These are phyloP conservation scores for Didymellaceae sp. DNA, from an alignment of 2,329 filamentous ascomycete genomes.

Conservation along the genomic window DNA sequence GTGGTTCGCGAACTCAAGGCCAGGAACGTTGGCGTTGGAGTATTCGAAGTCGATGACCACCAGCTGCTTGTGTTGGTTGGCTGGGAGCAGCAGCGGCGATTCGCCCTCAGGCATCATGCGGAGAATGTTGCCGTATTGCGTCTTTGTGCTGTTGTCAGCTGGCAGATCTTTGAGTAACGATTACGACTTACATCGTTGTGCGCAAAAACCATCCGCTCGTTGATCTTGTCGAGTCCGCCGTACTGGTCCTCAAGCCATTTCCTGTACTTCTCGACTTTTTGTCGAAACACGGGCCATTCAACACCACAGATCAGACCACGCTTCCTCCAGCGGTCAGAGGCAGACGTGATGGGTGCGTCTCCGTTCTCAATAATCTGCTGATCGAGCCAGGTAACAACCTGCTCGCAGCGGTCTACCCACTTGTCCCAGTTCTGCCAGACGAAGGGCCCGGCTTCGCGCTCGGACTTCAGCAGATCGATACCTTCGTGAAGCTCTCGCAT, in stretches of 20 bases:
- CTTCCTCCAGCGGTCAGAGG: conserved; percentile 66
- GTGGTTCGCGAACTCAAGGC: conserved; percentile 95
- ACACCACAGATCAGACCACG: conserved; percentile 82
- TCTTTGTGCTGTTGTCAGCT: conserved; percentile 60
- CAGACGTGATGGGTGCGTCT: conserved; percentile 44
- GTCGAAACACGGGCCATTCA: conserved; percentile 79
- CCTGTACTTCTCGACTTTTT: conserved; percentile 78
- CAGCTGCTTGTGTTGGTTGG: conserved; percentile 94
- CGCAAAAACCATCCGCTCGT: conserved; percentile 84
- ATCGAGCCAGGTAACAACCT: conserved; percentile 65
- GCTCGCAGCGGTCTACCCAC: conserved; percentile 75
- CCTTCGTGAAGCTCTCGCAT: conserved; percentile 97
- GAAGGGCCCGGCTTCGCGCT: conserved; percentile 78
- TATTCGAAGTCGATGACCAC: conserved; percentile 99
- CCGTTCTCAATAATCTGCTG: conserved; percentile 60
- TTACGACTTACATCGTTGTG: conserved; percentile 83
- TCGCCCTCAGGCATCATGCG: conserved; percentile 73
- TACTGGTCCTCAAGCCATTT: conserved; percentile 75
- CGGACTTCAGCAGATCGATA: conserved; percentile 80
- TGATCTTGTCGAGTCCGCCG: conserved; percentile 70
- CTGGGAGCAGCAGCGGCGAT: conserved; percentile 84
- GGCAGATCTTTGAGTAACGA: background rate
- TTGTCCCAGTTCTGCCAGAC: conserved; percentile 96
- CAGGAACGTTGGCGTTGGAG: conserved; percentile 83
- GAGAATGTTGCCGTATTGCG: conserved; percentile 97